These are phyloP conservation scores for Pseudotsuga menziesii DNA, from an alignment of 75 land plant species.

Conservation along the genomic window DNA sequence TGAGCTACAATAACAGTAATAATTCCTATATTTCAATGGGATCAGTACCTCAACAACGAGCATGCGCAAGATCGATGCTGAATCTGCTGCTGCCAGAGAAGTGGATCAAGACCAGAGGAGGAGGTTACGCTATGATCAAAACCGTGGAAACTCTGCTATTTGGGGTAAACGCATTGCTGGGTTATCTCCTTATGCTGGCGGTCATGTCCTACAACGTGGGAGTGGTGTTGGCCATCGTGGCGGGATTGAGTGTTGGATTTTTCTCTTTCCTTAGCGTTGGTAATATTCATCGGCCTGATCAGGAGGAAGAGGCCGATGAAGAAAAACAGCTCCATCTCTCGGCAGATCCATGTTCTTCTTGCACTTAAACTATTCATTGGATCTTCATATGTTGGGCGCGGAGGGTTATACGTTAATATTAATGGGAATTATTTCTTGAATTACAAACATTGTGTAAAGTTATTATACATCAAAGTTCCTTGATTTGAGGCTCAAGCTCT, in stretches of 20 bases:
- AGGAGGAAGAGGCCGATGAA: too few relatives aligned
- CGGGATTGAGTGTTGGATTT: slow-evolving; percentile 53
- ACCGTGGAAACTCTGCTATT: slow-evolving; percentile 29
- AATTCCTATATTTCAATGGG: background rate
- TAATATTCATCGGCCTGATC: background rate
- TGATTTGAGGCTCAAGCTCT: too few relatives aligned
- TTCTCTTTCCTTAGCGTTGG: slow-evolving; percentile 29
- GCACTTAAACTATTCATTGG: too few relatives aligned
- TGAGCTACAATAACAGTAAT: background rate
- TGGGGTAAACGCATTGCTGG: slow-evolving; percentile 41
- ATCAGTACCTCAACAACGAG: background rate
- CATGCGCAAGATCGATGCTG: background rate
- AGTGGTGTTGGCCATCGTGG: slow-evolving; percentile 61
- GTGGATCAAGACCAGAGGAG: too few relatives aligned
- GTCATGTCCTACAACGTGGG: slow-evolving; percentile 86
- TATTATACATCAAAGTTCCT: too few relatives aligned
- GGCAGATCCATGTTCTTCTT: slow-evolving; percentile 6
- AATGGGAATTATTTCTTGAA: too few relatives aligned
- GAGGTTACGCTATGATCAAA: slow-evolving; percentile 4
- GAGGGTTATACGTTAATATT: too few relatives aligned
- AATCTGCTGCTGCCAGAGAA: background rate
- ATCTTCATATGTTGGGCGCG: too few relatives aligned
- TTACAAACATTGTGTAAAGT: too few relatives aligned
- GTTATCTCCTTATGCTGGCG: slow-evolving; percentile 78
- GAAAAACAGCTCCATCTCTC: slow-evolving; percentile 3